phyloP scores from a whole-genome alignment of 495 filamentous ascomycete genomes.

The Articulospora tetracladia region DNA sequence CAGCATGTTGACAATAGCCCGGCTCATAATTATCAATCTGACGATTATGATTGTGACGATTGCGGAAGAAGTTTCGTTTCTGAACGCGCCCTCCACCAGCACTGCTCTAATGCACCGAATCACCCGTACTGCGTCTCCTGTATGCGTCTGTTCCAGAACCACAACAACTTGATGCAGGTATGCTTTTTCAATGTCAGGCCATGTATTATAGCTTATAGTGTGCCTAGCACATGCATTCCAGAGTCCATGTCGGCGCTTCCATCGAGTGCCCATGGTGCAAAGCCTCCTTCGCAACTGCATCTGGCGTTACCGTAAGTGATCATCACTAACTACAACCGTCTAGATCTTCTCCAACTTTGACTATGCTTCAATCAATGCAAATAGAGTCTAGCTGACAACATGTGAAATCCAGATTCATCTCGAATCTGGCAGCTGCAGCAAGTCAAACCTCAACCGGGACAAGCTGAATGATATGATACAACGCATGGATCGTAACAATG shows the following conservation, averaged over 20 bases:
- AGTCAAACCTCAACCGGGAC: slow-evolving; percentile 23
- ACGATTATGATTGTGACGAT: slow-evolving; percentile 13
- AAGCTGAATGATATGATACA: slow-evolving; percentile 25
- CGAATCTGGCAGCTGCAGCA: slow-evolving; percentile 25
- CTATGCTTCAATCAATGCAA: background rate
- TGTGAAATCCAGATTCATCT: slow-evolving; percentile 18
- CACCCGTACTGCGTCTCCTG: slow-evolving; percentile 27
- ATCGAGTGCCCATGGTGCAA: slow-evolving; percentile 29
- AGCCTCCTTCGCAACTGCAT: slow-evolving; percentile 21
- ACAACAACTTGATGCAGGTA: slow-evolving; percentile 26
- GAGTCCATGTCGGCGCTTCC: slow-evolving; percentile 25
- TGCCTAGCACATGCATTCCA: slow-evolving; percentile 27
- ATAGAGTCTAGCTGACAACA: background rate
- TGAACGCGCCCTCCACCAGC: slow-evolving; percentile 17
- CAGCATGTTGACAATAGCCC: slow-evolving; percentile 25
- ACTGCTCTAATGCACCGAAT: slow-evolving; percentile 11
- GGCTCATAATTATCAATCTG: slow-evolving; percentile 12
- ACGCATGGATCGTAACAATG: slow-evolving; percentile 22
- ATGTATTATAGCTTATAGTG: background rate
- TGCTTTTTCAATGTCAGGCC: background rate
- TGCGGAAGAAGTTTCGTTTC: slow-evolving; percentile 18
- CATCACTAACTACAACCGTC: background rate
- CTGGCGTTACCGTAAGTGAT: slow-evolving; percentile 19
- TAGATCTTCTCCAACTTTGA: background rate
- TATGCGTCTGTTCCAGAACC: slow-evolving; percentile 20